Evolutionary conservation across 2,329 filamentous ascomycete genomes (phyloP).

Genomic region (Sclerotinia glacialis): DNA sequence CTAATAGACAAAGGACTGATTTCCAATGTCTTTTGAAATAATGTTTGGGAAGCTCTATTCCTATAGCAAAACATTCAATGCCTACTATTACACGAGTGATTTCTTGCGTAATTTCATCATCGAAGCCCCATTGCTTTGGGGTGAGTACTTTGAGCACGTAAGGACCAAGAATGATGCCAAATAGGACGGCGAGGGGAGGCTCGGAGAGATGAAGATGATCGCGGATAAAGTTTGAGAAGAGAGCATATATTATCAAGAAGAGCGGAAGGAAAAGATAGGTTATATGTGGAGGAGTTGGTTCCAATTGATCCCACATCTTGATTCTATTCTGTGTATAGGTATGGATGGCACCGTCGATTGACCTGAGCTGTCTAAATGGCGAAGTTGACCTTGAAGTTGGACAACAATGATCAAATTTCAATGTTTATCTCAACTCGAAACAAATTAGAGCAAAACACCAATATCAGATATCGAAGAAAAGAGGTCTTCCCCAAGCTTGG

Average conservation of each 20-base stretch:
- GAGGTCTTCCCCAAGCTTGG: neutral
- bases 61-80: conserved; percentile 71
- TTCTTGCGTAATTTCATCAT: conserved; percentile 66
- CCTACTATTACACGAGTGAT: conserved; percentile 70
- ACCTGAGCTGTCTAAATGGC: neutral
- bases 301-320: conserved; percentile 50
- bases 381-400: neutral
- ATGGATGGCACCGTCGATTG: neutral
- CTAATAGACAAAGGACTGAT: conserved; percentile 33
- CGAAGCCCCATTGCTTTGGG: conserved; percentile 60
- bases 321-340: neutral
- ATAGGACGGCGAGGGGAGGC: conserved; percentile 60
- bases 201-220: conserved; percentile 59
- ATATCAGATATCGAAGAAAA: neutral
- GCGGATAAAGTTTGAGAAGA: conserved; percentile 58
- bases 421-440: neutral
- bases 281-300: conserved; percentile 54
- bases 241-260: conserved; percentile 58
- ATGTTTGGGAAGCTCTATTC: conserved; percentile 62
- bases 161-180: conserved; percentile 68
- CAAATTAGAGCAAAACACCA: neutral
- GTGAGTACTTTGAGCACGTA: conserved; percentile 64
- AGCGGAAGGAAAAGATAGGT: conserved; percentile 57
- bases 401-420: neutral
- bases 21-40: conserved; percentile 38